These are phyloP conservation scores for Colletotrichum simmondsii DNA, from an alignment of 2,329 filamentous ascomycete species.

Conservation along the genomic window DNA sequence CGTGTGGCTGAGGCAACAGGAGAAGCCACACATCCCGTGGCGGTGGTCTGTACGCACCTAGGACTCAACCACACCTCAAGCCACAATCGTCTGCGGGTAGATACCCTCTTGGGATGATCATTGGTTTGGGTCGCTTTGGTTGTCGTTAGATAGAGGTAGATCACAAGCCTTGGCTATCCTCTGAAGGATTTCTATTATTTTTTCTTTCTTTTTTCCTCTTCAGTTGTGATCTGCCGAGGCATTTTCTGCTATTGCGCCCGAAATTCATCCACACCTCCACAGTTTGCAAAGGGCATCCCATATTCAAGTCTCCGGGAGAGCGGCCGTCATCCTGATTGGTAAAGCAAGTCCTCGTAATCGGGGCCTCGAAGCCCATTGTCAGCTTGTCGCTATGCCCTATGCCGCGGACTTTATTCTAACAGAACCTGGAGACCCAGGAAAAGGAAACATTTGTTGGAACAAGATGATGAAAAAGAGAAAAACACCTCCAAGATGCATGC, in stretches of 20 bases:
- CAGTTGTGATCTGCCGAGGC: background rate
- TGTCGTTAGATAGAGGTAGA: too few relatives aligned
- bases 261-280: background rate
- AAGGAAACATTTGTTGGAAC: constrained; percentile 2
- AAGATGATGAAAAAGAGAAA: constrained; percentile 4
- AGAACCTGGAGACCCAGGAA: background rate
- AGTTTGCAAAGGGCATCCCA: background rate
- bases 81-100: background rate
- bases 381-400: background rate
- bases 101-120: background rate
- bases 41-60: background rate
- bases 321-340: background rate
- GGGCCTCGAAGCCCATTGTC: background rate
- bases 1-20: background rate
- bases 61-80: background rate
- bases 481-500: constrained; percentile 34
- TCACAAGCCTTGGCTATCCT: background rate
- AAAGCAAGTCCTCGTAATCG: background rate
- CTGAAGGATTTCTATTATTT: background rate
- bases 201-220: background rate
- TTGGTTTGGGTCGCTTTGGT: too few relatives aligned
- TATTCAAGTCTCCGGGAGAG: background rate
- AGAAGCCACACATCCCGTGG: background rate
- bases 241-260: background rate
- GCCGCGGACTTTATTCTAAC: background rate